phyloP scores from a whole-genome alignment of 306 rosid species.

The Abrus precatorius region DNA sequence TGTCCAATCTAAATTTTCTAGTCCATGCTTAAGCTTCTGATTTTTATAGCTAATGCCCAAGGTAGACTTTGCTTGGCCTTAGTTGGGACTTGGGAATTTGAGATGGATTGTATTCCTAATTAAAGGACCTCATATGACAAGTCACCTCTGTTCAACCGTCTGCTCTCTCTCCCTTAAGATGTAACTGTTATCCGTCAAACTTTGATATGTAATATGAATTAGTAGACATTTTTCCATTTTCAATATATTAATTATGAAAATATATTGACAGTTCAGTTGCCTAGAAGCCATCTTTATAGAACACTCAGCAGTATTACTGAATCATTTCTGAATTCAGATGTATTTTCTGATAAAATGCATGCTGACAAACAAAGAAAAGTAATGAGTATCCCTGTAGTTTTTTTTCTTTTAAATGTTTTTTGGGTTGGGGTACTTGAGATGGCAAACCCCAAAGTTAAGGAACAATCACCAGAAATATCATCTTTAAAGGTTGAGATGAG shows the following conservation, averaged over 20 bases:
- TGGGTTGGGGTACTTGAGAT: not conserved
- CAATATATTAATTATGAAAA: not conserved
- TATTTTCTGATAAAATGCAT: conserved; percentile 10
- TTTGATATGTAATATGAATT: conserved; percentile 13
- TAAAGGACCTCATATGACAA: not conserved
- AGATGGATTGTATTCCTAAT: conserved; percentile 1
- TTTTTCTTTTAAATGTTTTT: not conserved
- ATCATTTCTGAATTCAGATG: not conserved
- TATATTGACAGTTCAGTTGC: conserved; percentile 8
- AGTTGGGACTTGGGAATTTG: conserved; percentile 8
- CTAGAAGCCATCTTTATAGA: not conserved
- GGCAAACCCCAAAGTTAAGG: not conserved
- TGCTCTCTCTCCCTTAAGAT: not conserved
- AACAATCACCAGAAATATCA: not conserved
- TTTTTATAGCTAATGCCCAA: conserved; percentile 9
- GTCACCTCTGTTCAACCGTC: not conserved
- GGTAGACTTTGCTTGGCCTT: conserved; percentile 9
- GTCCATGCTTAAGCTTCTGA: conserved; percentile 22
- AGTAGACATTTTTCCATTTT: not conserved
- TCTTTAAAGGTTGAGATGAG: conserved; percentile 25
- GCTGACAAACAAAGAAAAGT: not conserved
- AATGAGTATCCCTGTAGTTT: not conserved
- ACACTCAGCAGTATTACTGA: not conserved
- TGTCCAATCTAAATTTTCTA: conserved; percentile 1
- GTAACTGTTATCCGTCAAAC: not conserved